Evolutionary conservation across 768 basidiomycete genomes (phyloP), one percentile per base, ranked within the genome.

Genomic region (Cytidiella melzeri): DNA sequence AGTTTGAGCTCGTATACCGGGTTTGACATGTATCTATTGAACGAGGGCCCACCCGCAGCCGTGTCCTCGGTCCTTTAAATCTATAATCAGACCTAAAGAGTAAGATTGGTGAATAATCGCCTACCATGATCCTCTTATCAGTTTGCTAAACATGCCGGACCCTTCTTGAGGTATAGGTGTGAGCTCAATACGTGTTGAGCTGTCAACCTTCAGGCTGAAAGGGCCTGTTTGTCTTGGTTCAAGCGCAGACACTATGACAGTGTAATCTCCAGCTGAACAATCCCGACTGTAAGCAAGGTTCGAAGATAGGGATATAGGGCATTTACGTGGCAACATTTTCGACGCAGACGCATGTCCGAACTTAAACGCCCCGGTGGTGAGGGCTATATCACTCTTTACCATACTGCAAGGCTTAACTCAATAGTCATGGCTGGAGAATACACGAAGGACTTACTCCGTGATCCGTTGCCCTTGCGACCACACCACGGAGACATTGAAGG

Each of bases 91-190:
- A n/a, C 19, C 19, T 2, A 23, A n/a, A 10, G 5, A 27, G 25
- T 30, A 25, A 40, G 13, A 27, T 10, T 40, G 15, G 44, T 11
- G 18, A 26, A 9, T 37, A n/a, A 44, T 1, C 15, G 63, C 78
- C 45, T 53, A 89, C 94, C 94, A 98, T 34, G 72, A 67, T 3
- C 90, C 92, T n/a, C 69, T 75, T 2, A 85, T 56, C 0, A 72
- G 61, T 56, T 87, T 84, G 19, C 67, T 68, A 61, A 85, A 95
- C 92, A 96, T 90, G 0, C 93, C 94, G 0, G 92, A 90, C 0
- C 92, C 93, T 68, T 98, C 95, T 50, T 84, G 79, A 0, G 84
- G 80, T 20, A 96, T 84, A 0, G 79, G 56, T 11, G 39, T 69
- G 20, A 96, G 53, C 15, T 83, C 79, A 45, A 93, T 74, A 1